phyloP scores from a whole-genome alignment of 169 alveolate genomes.

The Eimeria acervulina region DNA sequence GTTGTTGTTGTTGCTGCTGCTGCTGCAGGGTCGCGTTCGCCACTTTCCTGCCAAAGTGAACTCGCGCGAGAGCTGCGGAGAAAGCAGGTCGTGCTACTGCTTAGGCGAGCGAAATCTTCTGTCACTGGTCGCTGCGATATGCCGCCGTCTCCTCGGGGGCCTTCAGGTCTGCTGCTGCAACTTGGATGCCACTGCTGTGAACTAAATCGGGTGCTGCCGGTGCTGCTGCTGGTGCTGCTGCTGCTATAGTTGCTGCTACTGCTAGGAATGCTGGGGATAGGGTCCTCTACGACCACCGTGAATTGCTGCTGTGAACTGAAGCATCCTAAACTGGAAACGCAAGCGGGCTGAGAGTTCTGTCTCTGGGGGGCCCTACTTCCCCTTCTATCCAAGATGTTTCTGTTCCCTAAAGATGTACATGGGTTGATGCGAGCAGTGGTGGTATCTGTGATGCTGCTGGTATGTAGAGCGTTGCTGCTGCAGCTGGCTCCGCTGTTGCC shows the following conservation, averaged over 20 bases:
- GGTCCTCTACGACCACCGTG: background rate
- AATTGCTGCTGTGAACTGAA: background rate
- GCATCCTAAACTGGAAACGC: background rate
- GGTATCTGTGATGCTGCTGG: background rate
- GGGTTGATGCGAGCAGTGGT: background rate
- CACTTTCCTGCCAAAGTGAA: background rate
- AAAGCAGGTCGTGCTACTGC: background rate
- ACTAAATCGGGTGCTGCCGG: background rate
- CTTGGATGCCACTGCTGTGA: background rate
- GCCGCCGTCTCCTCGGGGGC: background rate
- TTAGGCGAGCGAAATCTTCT: background rate
- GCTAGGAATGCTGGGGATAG: background rate
- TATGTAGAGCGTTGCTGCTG: background rate
- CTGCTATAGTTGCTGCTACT: background rate
- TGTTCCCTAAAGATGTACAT: background rate
- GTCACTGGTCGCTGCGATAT: background rate
- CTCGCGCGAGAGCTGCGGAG: background rate
- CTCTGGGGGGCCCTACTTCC: background rate
- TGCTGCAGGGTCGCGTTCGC: background rate
- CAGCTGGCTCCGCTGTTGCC: background rate
- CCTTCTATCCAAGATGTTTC: background rate
- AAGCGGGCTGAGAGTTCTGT: conserved; percentile 3
- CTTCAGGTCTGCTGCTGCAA: background rate
- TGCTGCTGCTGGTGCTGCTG: background rate
- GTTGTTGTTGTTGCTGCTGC: background rate